phyloP scores from a whole-genome alignment of 2,329 filamentous ascomycete genomes.

The Epichloe coenophiala region DNA sequence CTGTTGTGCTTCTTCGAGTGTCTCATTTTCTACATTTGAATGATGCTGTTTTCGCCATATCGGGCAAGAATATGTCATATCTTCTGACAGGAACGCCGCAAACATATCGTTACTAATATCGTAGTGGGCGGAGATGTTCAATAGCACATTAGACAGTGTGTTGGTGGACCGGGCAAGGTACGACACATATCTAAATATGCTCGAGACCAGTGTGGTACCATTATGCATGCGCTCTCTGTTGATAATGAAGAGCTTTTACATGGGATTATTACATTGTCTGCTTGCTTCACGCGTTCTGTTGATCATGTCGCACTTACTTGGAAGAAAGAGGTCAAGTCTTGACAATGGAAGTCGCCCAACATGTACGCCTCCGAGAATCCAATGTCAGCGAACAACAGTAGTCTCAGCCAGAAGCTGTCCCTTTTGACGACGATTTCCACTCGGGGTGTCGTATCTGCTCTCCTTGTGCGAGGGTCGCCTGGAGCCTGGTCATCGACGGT shows the following conservation, averaged over 20 bases:
- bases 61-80: slow-evolving; percentile 66
- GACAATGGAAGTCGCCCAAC: slow-evolving; percentile 55
- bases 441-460: slow-evolving; percentile 21
- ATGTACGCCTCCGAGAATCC: slow-evolving; percentile 63
- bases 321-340: slow-evolving; percentile 55
- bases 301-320: slow-evolving; percentile 29
- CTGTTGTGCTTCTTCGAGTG: slow-evolving; percentile 51
- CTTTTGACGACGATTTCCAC: slow-evolving; percentile 47
- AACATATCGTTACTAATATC: slow-evolving; percentile 69
- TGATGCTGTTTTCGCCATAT: slow-evolving; percentile 35
- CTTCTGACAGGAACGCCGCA: slow-evolving; percentile 56
- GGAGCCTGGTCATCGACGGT: slow-evolving; percentile 23
- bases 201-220: slow-evolving; percentile 48
- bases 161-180: slow-evolving; percentile 45
- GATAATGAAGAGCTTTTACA: slow-evolving; percentile 49
- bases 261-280: not conserved
- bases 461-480: slow-evolving; percentile 20
- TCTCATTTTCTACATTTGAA: slow-evolving; percentile 26
- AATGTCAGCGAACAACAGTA: slow-evolving; percentile 61
- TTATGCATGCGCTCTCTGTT: slow-evolving; percentile 53
- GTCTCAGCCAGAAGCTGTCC: slow-evolving; percentile 57
- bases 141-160: slow-evolving; percentile 41
- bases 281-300: not conserved
- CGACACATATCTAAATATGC: slow-evolving; percentile 42
- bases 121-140: slow-evolving; percentile 61